Percentiles rank a stretch among this genome's conserved stretches.
phyloP scores from a whole-genome alignment of 495 filamentous ascomycete species.

The Neurospora sp. region DNA sequence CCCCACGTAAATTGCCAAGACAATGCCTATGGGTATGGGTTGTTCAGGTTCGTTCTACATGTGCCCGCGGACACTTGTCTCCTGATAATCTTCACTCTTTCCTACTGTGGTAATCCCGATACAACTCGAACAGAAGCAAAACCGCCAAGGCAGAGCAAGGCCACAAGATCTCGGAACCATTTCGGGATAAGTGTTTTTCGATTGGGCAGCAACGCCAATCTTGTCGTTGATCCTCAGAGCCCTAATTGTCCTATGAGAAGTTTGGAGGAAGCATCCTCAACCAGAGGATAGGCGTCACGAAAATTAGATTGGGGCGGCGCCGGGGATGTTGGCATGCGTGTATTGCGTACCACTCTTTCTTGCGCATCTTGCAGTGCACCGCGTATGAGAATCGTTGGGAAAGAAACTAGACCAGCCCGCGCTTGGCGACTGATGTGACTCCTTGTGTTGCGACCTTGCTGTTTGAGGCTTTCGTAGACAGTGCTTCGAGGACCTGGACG shows the following conservation, averaged over 20 bases:
- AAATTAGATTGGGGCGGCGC: not conserved
- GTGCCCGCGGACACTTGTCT: not conserved
- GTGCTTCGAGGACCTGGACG: not conserved
- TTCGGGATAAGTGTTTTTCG: not conserved
- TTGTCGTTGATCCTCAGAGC: not conserved
- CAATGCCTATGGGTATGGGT: not conserved
- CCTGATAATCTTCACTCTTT: not conserved
- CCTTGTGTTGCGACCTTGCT: not conserved
- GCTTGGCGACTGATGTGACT: not conserved
- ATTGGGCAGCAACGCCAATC: not conserved
- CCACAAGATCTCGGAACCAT: not conserved
- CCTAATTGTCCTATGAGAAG: not conserved
- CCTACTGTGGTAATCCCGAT: not conserved
- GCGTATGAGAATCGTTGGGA: not conserved
- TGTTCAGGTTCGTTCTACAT: not conserved
- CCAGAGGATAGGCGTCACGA: not conserved
- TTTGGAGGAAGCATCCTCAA: not conserved
- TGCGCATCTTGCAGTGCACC: not conserved
- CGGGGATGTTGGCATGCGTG: not conserved
- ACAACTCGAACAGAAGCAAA: not conserved
- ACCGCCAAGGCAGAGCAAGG: not conserved
- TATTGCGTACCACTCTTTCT: not conserved
- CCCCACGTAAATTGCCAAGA: not conserved
- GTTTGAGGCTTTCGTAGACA: not conserved
- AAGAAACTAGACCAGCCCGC: not conserved